A percentile compares a stretch with the other conserved stretches of the same genome.
Conservation (phyloP, 2,329 filamentous ascomycete species). For the Colletotrichum euphorbiae region DNA sequence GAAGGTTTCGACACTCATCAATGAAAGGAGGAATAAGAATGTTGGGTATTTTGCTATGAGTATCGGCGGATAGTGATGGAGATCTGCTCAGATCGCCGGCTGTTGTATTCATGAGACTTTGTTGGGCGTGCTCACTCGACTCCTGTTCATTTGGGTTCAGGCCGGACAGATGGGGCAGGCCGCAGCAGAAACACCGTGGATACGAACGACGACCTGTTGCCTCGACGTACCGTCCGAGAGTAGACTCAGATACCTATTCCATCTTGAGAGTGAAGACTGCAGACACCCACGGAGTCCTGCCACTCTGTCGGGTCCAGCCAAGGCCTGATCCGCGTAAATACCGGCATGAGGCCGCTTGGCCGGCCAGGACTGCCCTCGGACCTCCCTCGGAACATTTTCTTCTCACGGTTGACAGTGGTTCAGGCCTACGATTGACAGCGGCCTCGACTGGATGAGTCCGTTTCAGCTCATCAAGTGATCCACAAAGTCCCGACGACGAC, state of each 20-base stretch:
- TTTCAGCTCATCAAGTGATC: slow-evolving; percentile 18
- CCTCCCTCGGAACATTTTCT: background rate
- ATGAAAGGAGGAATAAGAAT: background rate
- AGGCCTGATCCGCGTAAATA: slow-evolving; percentile 14
- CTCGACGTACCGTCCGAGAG: background rate
- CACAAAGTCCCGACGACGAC: background rate
- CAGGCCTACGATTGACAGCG: background rate
- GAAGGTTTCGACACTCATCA: background rate
- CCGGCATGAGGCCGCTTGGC: slow-evolving; percentile 9
- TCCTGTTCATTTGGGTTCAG: background rate
- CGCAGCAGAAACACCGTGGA: background rate
- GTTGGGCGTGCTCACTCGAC: background rate
- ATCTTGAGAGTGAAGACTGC: background rate
- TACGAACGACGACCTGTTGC: background rate
- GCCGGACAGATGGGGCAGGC: background rate
- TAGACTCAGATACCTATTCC: background rate
- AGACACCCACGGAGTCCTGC: slow-evolving; percentile 1
- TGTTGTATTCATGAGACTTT: background rate
- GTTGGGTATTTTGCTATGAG: background rate
- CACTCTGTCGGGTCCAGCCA: background rate
- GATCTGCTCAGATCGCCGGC: slow-evolving; percentile 4
- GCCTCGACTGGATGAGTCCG: slow-evolving; percentile 15
- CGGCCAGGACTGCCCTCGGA: background rate
- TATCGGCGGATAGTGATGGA: background rate
- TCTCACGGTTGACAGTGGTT: background rate